A percentile compares a stretch with the other conserved stretches of the same genome.
Evolutionary conservation across 192 early-diverging fungal species (phyloP).

Genomic region (Globomyces pollinis-pini): DNA sequence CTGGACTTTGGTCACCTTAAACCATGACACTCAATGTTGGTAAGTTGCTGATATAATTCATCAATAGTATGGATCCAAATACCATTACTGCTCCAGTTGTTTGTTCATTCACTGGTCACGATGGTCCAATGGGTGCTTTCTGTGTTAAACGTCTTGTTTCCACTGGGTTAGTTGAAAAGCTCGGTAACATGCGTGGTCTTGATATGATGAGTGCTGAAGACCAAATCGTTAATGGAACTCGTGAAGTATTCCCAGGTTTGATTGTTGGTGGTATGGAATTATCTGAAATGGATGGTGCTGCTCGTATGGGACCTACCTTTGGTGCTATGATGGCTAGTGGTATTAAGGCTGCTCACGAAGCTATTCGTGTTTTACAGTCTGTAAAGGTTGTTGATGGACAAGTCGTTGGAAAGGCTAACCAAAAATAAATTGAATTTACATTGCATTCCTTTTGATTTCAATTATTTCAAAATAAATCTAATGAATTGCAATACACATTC

Average conservation of each 20-base stretch:
- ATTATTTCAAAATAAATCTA: too few species aligned
- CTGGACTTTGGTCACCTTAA: conserved; percentile 61
- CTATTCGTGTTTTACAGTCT: conserved; percentile 16
- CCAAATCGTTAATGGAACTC: conserved; percentile 54
- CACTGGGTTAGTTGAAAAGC: conserved; percentile 47
- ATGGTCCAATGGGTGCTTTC: conserved; percentile 60
- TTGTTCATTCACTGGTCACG: conserved; percentile 57
- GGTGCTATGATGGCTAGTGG: conserved; percentile 61
- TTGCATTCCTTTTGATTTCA: too few species aligned
- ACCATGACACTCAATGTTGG: conserved; percentile 51
- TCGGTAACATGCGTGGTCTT: conserved; percentile 54
- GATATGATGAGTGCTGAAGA: conserved; percentile 67
- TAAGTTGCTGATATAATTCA: too few species aligned
- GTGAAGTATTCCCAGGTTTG: conserved; percentile 62
- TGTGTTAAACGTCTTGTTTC: conserved; percentile 56
- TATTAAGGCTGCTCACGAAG: conserved; percentile 60
- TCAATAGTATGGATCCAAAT: conserved; percentile 75
- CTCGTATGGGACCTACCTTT: conserved; percentile 60
- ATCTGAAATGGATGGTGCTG: conserved; percentile 57
- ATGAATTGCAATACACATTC: too few species aligned
- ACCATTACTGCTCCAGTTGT: conserved; percentile 58
- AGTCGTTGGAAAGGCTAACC: too few species aligned
- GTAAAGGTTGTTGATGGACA: conserved; percentile 3
- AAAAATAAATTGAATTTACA: neutral
- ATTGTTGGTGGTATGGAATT: conserved; percentile 68